Evolutionary conservation across 495 filamentous ascomycete species (phyloP).

Genomic region (Hyphodiscus hymeniophilus): DNA sequence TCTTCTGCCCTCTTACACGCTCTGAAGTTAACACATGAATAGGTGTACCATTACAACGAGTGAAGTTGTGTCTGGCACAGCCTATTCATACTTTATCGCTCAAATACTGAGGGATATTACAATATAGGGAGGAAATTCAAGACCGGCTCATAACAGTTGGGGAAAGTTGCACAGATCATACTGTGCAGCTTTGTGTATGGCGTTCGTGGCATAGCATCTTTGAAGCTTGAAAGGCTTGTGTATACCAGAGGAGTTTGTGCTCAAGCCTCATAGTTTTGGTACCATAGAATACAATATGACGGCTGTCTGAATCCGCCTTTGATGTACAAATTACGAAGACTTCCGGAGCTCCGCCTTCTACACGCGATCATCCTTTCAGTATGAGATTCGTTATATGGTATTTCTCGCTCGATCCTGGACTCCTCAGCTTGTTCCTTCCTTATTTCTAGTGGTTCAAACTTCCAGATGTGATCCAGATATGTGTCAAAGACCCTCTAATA

Average conservation of each 20-base stretch:
- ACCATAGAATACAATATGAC: not conserved
- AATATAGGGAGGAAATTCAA: not conserved
- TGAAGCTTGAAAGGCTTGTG: constrained; percentile 14
- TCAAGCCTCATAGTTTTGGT: not conserved
- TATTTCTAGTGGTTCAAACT: too few relatives aligned
- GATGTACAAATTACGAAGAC: too few relatives aligned
- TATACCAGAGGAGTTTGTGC: constrained; percentile 17
- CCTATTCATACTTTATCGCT: constrained; percentile 14
- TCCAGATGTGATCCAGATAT: too few relatives aligned
- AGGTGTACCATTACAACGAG: constrained; percentile 92
- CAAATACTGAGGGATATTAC: constrained; percentile 2
- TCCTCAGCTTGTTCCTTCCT: too few relatives aligned
- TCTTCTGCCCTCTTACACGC: not conserved
- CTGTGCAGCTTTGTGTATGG: constrained; percentile 7
- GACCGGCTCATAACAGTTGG: not conserved
- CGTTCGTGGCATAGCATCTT: constrained; percentile 19
- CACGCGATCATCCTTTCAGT: too few relatives aligned
- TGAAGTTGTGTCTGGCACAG: constrained; percentile 33
- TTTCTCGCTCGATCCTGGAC: too few relatives aligned
- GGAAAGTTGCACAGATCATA: constrained; percentile 10
- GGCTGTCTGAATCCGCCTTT: too few relatives aligned
- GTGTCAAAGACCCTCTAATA: not conserved
- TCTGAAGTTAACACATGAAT: not conserved
- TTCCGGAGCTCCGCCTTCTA: too few relatives aligned
- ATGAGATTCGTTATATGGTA: not conserved